These are phyloP conservation scores for Tagetes patula DNA, from an alignment of 129 eudicot genomes.

Conservation along the genomic window DNA sequence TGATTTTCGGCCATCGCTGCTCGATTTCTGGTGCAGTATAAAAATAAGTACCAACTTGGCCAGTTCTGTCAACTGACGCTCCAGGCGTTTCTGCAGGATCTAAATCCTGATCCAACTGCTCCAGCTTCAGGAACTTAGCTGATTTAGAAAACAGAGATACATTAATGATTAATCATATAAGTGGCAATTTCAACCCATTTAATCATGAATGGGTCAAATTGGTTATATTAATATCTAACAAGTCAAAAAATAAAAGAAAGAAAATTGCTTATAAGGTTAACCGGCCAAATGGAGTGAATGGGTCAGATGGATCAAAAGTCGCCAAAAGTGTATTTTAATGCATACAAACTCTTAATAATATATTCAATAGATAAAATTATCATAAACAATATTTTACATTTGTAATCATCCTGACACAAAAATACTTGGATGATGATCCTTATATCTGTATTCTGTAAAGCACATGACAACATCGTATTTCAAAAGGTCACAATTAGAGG, in stretches of 20 bases:
- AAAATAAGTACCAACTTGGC: slow-evolving; percentile 91
- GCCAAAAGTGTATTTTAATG: slow-evolving; percentile 8
- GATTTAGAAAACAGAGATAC: slow-evolving; percentile 24
- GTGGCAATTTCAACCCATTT: not conserved
- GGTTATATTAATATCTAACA: not conserved
- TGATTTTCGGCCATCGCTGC: slow-evolving; percentile 94
- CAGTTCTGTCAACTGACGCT: slow-evolving; percentile 86
- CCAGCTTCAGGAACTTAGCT: slow-evolving; percentile 92
- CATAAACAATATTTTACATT: not conserved
- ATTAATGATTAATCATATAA: slow-evolving; percentile 23
- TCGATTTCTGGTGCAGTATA: slow-evolving; percentile 99
- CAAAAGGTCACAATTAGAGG: not conserved
- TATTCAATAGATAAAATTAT: not conserved
- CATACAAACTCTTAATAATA: slow-evolving; percentile 5
- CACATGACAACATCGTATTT: slow-evolving; percentile 1
- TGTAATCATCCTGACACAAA: not conserved
- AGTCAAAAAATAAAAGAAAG: slow-evolving; percentile 3
- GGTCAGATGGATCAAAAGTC: not conserved
- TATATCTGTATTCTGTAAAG: not conserved
- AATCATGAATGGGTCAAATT: not conserved
- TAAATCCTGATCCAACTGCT: slow-evolving; percentile 83
- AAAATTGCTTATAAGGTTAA: not conserved
- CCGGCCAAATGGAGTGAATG: not conserved
- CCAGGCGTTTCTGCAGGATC: slow-evolving; percentile 75
- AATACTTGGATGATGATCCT: not conserved